Percentiles rank a stretch among this genome's conserved stretches.
Conservation (phyloP, 2,329 filamentous ascomycete genomes). For the Eurotiales sp. region DNA sequence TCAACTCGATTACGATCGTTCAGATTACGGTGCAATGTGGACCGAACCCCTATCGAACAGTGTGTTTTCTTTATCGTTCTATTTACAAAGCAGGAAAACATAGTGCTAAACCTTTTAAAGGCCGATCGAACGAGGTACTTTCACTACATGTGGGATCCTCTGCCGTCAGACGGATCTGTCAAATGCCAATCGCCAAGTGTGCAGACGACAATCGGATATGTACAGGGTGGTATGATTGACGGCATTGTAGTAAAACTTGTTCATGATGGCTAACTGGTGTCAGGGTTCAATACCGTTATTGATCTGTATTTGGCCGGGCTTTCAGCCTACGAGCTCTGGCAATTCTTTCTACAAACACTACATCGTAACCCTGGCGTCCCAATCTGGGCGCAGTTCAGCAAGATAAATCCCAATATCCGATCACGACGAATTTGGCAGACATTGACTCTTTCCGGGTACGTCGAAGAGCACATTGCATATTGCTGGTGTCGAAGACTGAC, state of each 20-base stretch:
- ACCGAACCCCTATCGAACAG: slow-evolving; percentile 28
- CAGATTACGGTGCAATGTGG: slow-evolving; percentile 36
- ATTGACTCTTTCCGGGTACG: slow-evolving; percentile 26
- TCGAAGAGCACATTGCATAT: no score
- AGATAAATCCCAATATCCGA: slow-evolving; percentile 27
- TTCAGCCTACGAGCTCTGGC: slow-evolving; percentile 34
- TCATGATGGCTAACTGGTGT: neutral
- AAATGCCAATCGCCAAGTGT: slow-evolving; percentile 30
- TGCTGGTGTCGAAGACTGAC: no score
- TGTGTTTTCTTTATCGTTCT: slow-evolving; percentile 21
- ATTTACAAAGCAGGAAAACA: neutral
- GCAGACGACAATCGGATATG: slow-evolving; percentile 34
- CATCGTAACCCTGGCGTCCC: slow-evolving; percentile 23
- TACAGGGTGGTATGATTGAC: slow-evolving; percentile 29
- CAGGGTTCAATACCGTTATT: slow-evolving; percentile 32
- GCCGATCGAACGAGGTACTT: slow-evolving; percentile 30
- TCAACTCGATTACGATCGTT: slow-evolving; percentile 30
- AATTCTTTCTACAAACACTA: slow-evolving; percentile 30
- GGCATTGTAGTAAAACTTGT: no score
- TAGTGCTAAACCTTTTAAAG: slow-evolving; percentile 14
- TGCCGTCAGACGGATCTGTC: slow-evolving; percentile 32
- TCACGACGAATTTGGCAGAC: slow-evolving; percentile 35
- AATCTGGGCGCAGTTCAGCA: slow-evolving; percentile 27
- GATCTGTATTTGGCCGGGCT: slow-evolving; percentile 31
- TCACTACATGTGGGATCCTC: slow-evolving; percentile 37